These are phyloP conservation scores for Trichophyton verrucosum DNA, from an alignment of 2,329 filamentous ascomycete genomes.

Conservation along the genomic window DNA sequence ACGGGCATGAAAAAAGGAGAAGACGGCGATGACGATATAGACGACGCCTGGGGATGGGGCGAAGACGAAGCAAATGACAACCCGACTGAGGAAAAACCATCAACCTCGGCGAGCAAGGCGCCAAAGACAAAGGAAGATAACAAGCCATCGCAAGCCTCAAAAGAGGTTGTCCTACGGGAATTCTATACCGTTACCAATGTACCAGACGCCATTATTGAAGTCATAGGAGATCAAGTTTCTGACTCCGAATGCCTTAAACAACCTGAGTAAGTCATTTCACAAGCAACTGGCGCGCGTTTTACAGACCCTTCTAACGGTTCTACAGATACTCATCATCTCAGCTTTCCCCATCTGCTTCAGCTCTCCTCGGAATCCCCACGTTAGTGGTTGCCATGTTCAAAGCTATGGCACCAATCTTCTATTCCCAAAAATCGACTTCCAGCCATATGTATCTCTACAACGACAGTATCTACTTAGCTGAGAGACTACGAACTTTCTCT, in stretches of 20 bases:
- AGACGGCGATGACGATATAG: constrained; percentile 31
- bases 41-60: constrained; percentile 73
- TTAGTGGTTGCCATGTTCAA: constrained; percentile 40
- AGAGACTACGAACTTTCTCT: constrained; percentile 39
- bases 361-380: constrained; percentile 35
- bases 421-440: constrained; percentile 32
- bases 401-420: constrained; percentile 36
- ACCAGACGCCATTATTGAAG: constrained; percentile 56
- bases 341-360: constrained; percentile 31
- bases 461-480: constrained; percentile 47
- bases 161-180: constrained; percentile 69
- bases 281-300: too few species aligned
- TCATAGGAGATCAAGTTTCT: constrained; percentile 30
- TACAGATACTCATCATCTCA: constrained; percentile 23
- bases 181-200: constrained; percentile 81
- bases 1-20: constrained; percentile 18
- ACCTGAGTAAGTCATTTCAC: constrained; percentile 24
- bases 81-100: constrained; percentile 19
- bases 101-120: constrained; percentile 7
- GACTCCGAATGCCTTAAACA: constrained; percentile 31
- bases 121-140: constrained; percentile 13
- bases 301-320: background rate
- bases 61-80: constrained; percentile 46
- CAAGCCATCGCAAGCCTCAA: constrained; percentile 20
- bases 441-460: constrained; percentile 56